These are phyloP conservation scores for Galium porrigens DNA, from an alignment of 305 asterid species.

Conservation along the genomic window DNA sequence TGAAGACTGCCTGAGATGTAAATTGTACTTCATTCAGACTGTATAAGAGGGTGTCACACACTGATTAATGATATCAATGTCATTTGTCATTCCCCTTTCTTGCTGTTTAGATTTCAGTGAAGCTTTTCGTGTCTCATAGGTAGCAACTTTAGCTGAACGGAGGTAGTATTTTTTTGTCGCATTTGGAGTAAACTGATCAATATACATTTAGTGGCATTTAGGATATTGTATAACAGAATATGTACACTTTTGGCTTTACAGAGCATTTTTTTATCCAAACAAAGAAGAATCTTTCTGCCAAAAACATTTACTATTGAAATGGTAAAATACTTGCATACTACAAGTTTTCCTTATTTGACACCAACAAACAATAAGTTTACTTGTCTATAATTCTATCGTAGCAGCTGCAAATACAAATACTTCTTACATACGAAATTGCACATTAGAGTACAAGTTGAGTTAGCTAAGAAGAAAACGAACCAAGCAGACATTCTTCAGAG, in stretches of 20 bases:
- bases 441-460: not conserved
- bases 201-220: no score
- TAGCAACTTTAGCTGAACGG: no score
- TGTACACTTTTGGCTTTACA: not conserved
- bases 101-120: not conserved
- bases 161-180: no score
- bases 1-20: not conserved
- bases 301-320: not conserved
- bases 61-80: not conserved
- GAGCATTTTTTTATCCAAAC: no score
- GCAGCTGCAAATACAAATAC: not conserved
- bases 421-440: not conserved
- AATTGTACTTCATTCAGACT: not conserved
- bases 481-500: not conserved
- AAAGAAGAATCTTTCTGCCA: no score
- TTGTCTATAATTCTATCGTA: not conserved
- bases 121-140: no score
- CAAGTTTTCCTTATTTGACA: not conserved
- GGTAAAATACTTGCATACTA: not conserved
- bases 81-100: not conserved
- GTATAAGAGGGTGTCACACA: no score
- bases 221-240: no score
- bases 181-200: no score
- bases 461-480: not conserved
- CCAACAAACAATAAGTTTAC: not conserved